phyloP scores from a whole-genome alignment of 108 stramenopile genomes.

The Mayamaea pseudoterrestris region DNA sequence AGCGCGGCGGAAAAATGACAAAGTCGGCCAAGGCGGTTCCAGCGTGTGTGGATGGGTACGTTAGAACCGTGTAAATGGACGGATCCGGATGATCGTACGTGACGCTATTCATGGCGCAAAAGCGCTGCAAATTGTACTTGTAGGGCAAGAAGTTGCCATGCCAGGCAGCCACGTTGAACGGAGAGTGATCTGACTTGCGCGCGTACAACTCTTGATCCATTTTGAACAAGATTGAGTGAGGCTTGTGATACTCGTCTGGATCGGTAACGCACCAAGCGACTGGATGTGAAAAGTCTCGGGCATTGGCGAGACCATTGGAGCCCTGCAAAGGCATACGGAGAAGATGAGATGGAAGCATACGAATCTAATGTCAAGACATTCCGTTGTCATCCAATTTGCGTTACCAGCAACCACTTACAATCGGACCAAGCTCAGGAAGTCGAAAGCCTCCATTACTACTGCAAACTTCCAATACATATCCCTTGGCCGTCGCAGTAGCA shows the following conservation, averaged over 20 bases:
- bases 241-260: neutral
- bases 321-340: no score
- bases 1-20: conserved; percentile 87
- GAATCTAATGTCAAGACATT: no score
- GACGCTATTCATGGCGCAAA: conserved; percentile 82
- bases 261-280: conserved; percentile 29
- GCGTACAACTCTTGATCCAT: conserved; percentile 58
- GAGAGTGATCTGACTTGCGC: conserved; percentile 42
- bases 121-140: conserved; percentile 80
- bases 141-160: conserved; percentile 89
- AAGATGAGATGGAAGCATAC: no score
- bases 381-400: no score
- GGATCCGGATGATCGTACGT: conserved; percentile 92
- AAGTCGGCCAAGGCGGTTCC: conserved; percentile 87
- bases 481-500: conserved; percentile 27
- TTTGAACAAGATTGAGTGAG: conserved; percentile 22
- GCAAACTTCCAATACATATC: conserved; percentile 86
- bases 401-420: no score
- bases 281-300: conserved; percentile 81
- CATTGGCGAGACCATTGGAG: conserved; percentile 91
- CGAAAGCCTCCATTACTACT: conserved; percentile 79
- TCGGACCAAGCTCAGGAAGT: conserved; percentile 88
- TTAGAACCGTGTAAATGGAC: conserved; percentile 86
- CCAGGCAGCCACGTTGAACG: conserved; percentile 93
- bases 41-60: conserved; percentile 50